Percentiles rank a stretch among this genome's conserved stretches.
These are phyloP conservation scores for Aspergillus sclerotioniger DNA, from an alignment of 495 filamentous ascomycete genomes.

Conservation along the genomic window DNA sequence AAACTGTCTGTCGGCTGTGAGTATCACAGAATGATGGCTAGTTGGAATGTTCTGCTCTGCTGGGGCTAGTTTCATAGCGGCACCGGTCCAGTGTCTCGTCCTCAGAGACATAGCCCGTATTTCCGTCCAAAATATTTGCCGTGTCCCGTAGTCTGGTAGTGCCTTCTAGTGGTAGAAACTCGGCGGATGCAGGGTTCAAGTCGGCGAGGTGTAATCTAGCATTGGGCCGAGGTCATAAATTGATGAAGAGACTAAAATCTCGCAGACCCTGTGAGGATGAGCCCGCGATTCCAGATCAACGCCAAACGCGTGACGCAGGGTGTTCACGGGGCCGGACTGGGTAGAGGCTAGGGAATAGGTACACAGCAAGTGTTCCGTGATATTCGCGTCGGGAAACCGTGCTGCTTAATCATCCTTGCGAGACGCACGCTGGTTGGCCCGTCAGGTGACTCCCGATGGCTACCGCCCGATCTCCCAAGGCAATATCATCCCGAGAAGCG, in stretches of 20 bases:
- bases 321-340: background rate
- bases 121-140: conserved; percentile 18
- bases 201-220: too few relatives aligned
- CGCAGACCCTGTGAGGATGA: too few relatives aligned
- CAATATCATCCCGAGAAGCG: conserved; percentile 33
- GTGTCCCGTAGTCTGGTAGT: background rate
- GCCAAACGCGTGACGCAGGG: background rate
- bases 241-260: too few relatives aligned
- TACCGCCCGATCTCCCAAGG: conserved; percentile 17
- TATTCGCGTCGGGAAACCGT: conserved; percentile 20
- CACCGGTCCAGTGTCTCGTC: too few relatives aligned
- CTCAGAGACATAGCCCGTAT: too few relatives aligned
- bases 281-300: too few relatives aligned
- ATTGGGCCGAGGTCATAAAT: too few relatives aligned
- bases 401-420: conserved; percentile 18
- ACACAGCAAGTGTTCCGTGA: conserved; percentile 21
- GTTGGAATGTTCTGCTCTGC: background rate
- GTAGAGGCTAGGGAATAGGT: conserved; percentile 7
- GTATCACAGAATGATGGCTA: too few relatives aligned
- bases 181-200: too few relatives aligned
- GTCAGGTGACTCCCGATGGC: conserved; percentile 19
- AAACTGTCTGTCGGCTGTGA: too few relatives aligned
- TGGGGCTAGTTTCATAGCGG: too few relatives aligned
- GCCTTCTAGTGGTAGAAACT: background rate
- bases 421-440: conserved; percentile 19